These are phyloP conservation scores for Fusarium mangiferae DNA, from an alignment of 2,329 filamentous ascomycete species.

Conservation along the genomic window DNA sequence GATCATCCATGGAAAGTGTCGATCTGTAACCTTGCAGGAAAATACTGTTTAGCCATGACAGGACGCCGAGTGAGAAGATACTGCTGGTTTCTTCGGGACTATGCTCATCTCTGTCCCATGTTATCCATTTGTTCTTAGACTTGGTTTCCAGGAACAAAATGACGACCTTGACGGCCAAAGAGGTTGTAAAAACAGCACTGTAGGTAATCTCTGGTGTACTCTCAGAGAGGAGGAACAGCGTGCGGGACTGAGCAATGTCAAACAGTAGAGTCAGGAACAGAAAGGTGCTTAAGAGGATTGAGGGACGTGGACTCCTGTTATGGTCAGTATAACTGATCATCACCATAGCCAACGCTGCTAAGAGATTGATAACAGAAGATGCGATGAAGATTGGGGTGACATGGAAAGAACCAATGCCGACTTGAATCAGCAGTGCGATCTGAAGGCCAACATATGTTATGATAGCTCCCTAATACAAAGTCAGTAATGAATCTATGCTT, in stretches of 20 bases:
- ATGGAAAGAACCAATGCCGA: background rate
- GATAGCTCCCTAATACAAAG: background rate
- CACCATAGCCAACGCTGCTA: slow-evolving; percentile 42
- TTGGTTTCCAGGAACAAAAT: slow-evolving; percentile 51
- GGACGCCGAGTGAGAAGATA: slow-evolving; percentile 46
- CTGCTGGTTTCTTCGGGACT: slow-evolving; percentile 52
- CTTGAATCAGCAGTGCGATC: background rate
- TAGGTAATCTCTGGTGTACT: slow-evolving; percentile 23
- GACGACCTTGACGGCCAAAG: slow-evolving; percentile 48
- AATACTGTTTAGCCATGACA: slow-evolving; percentile 50
- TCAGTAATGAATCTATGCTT: background rate
- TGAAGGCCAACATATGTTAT: background rate
- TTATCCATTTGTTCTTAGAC: slow-evolving; percentile 51
- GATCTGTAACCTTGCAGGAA: slow-evolving; percentile 49
- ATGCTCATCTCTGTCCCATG: slow-evolving; percentile 49
- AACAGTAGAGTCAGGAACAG: slow-evolving; percentile 55
- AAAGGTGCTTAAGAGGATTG: slow-evolving; percentile 53
- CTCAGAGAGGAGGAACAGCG: slow-evolving; percentile 51
- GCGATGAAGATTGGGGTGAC: background rate
- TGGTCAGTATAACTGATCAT: slow-evolving; percentile 51
- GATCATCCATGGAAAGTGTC: slow-evolving; percentile 46
- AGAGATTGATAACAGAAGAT: slow-evolving; percentile 34
- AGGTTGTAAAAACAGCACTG: slow-evolving; percentile 48
- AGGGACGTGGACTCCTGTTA: slow-evolving; percentile 52
- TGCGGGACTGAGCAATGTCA: slow-evolving; percentile 55